A percentile compares a stretch with the other conserved stretches of the same genome.
Conservation (phyloP, 176 grass and related monocot genomes). For the Phoenix roebelenii region DNA sequence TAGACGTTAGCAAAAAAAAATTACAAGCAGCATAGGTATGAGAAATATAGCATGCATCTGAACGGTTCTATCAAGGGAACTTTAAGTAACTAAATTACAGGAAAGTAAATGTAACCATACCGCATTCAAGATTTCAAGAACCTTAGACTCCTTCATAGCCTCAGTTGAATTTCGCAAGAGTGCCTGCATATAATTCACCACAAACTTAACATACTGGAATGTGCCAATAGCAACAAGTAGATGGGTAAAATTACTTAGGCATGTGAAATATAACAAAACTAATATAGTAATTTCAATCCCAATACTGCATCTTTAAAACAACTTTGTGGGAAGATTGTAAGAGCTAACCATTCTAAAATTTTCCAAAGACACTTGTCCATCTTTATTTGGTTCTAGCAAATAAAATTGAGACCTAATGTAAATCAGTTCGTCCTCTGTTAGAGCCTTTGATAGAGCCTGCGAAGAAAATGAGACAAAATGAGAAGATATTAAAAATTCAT, state of each 20-base stretch:
- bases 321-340: slow-evolving; percentile 8
- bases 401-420: slow-evolving; percentile 79
- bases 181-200: slow-evolving; percentile 45
- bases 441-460: slow-evolving; percentile 81
- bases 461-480: background rate
- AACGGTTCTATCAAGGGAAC: too few relatives aligned
- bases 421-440: slow-evolving; percentile 91
- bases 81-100: too few relatives aligned
- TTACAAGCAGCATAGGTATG: too few relatives aligned
- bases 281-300: too few relatives aligned
- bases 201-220: slow-evolving; percentile 7
- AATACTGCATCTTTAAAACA: background rate
- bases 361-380: slow-evolving; percentile 65
- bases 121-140: slow-evolving; percentile 25
- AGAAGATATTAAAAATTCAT: too few relatives aligned
- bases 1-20: too few relatives aligned
- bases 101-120: slow-evolving; percentile 37
- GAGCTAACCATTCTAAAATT: slow-evolving; percentile 80
- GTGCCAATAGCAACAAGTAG: background rate
- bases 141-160: slow-evolving; percentile 8
- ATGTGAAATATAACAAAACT: too few relatives aligned
- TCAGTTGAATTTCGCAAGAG: slow-evolving; percentile 31
- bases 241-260: background rate
- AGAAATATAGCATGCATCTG: too few relatives aligned
- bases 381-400: slow-evolving; percentile 73